Evolutionary conservation across 2,329 filamentous ascomycete species (phyloP).

Genomic region (Ophiostoma tasmaniense): DNA sequence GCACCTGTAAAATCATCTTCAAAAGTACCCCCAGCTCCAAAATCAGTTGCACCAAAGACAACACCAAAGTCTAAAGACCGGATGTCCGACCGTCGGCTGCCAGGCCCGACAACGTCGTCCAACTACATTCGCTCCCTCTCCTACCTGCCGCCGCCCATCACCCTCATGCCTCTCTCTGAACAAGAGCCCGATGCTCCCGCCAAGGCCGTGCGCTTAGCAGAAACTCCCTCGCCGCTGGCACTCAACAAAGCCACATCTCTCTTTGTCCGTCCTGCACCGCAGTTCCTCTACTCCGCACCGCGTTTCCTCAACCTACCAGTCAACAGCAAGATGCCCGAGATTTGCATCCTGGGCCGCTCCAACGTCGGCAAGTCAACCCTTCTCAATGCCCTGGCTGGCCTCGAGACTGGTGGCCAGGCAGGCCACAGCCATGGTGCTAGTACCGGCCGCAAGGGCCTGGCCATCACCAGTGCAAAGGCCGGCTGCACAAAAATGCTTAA

Average conservation of each 20-base stretch:
- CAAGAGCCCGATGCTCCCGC: not conserved
- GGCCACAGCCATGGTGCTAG: conserved; percentile 24
- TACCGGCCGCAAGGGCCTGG: conserved; percentile 39
- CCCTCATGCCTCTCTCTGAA: not conserved
- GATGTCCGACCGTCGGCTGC: not conserved
- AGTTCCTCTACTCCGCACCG: conserved; percentile 44
- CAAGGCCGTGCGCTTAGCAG: conserved; percentile 13
- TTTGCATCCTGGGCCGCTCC: conserved; percentile 76
- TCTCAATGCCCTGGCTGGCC: conserved; percentile 68
- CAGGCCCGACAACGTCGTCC: not conserved
- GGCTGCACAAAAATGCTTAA: conserved; percentile 49
- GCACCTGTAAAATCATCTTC: not conserved
- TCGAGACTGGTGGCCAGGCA: conserved; percentile 22
- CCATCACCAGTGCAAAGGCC: conserved; percentile 41
- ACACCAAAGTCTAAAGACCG: conserved; percentile 5
- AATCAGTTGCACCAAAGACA: not conserved
- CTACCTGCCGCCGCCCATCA: conserved; percentile 23
- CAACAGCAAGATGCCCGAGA: conserved; percentile 48
- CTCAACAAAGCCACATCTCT: conserved; percentile 24
- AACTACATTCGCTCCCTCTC: conserved; percentile 22
- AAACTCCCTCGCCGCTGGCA: conserved; percentile 15
- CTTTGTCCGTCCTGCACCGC: conserved; percentile 22
- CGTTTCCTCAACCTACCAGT: conserved; percentile 40
- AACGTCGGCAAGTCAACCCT: conserved; percentile 88
- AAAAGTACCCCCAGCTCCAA: not conserved